Evolutionary conservation across 805 yeast genomes (phyloP), one percentile per base, ranked within the genome.

Genomic region (Saturnispora quitensis): DNA sequence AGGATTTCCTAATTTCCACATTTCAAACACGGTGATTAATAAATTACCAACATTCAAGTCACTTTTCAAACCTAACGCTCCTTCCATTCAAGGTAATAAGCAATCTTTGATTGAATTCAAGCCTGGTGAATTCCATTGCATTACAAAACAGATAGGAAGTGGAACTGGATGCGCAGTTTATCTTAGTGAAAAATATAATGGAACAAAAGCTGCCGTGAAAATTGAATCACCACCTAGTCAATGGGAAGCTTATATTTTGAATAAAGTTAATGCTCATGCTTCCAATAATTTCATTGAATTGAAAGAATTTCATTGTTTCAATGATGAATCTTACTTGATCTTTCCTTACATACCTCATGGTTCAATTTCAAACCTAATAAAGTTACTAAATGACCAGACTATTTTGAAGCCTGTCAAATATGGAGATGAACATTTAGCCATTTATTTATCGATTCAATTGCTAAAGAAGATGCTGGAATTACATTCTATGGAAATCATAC

Each of bases 91-190:
- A 58, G 72, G 72, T 0, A 60, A 60, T 35, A 62, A 57, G 27
- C 62, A 68, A 35, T 69, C 80, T 0, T 70, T 78, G 54, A 56
- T 79, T 13, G 75, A 76, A 51, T 71, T 72, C 51, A 66, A 63
- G 31, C 34, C 46, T 4, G 71, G 69, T 27, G 75, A 72, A 40
- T 66, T 74, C 4, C 76, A 65, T 56, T 77, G 79, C 53, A 64
- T 83, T 50, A 71, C 75, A 27, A 68, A 71, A 46, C 78, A 80
- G 59, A 67, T 89, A 12, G 96, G 96, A 0, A 77, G 76, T 59
- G 95, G 95, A n/a, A 93, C 90, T 0, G 83, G 73, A 68, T 95
- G 90, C 0, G 73, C 79, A 2, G 95, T 88, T 0, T 88, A 80
- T 62, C 68, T 88, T 22, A 82, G 86, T 1, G 90, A 86, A 62